Percentiles rank a stretch among this genome's conserved stretches.
These are phyloP conservation scores for Grosmannia serpens DNA, from an alignment of 2,329 filamentous ascomycete species.

Conservation along the genomic window DNA sequence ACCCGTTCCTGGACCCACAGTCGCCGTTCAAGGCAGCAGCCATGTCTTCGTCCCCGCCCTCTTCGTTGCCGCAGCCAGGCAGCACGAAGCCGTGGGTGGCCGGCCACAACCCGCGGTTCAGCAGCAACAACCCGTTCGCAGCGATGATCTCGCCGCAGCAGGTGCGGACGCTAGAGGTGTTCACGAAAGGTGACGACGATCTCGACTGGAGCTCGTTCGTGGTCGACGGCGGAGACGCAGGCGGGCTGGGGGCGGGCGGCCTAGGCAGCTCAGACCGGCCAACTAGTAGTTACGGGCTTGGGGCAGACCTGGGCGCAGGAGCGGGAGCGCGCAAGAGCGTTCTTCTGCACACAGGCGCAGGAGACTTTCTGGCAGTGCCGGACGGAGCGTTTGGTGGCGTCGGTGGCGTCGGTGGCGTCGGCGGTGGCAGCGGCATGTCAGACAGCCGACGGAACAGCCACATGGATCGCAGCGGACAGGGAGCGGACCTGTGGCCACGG, in stretches of 20 bases:
- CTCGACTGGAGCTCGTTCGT: constrained; percentile 48
- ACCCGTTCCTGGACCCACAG: constrained; percentile 6
- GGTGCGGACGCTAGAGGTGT: constrained; percentile 40
- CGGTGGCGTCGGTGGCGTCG: constrained; percentile 9
- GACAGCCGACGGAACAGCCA: constrained; percentile 1
- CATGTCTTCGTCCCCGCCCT: constrained; percentile 2
- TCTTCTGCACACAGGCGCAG: constrained; percentile 38
- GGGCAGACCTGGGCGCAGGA: constrained; percentile 39
- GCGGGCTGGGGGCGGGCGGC: constrained; percentile 15
- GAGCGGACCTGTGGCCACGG: constrained; percentile 29
- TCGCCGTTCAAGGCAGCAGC: not conserved
- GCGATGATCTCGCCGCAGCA: constrained; percentile 18
- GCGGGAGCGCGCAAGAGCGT: constrained; percentile 40
- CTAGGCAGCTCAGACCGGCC: constrained; percentile 26
- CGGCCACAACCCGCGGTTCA: constrained; percentile 33
- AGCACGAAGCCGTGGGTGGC: constrained; percentile 13
- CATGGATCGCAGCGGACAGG: constrained; percentile 8
- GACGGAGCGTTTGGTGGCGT: constrained; percentile 13
- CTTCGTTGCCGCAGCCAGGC: constrained; percentile 4
- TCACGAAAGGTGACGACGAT: constrained; percentile 47
- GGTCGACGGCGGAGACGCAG: constrained; percentile 22
- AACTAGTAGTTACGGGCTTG: constrained; percentile 45
- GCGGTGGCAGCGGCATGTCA: not conserved
- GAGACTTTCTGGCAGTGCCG: constrained; percentile 43
- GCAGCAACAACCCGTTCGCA: constrained; percentile 50